Base-by-base conservation (phyloP, 192 early-diverging fungal species). In the Coemansia sp. region DNA sequence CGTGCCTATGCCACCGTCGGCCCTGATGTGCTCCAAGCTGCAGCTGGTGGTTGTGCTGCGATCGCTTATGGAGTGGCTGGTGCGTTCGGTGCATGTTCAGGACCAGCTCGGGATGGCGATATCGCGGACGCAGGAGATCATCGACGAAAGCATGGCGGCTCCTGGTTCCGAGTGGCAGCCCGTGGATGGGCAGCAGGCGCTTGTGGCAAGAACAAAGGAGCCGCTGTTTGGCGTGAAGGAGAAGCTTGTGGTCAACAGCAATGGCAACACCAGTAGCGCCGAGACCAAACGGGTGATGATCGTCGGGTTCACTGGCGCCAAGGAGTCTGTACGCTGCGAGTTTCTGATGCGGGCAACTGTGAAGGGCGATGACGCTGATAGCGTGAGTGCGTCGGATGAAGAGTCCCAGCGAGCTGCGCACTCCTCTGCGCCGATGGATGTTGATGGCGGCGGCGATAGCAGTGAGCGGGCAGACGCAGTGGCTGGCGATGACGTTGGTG, bases 1-100 rank as follows among this genome's bases (percentile, higher is more conserved):
- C 61, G 62, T 82, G 36, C 67, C 65, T 43, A 58, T 82, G 48
- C 74, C 79, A 59, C 79, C 79, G 0, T 63, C 79, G 1, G 79
- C 70, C 1, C 18, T 82, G 26, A 11, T 82, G 58, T 82, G 79
- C 59, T 45, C 74, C 8, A 37, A 55, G 6, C 11, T 72, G 26
- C 79, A 82, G 36, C 58, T 82, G 58, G 65, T 82, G 9, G 45
- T 71, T 2, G 63, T 76, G 37, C 32, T 82, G 61, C 71, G 79
- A 49, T 82, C 79, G 55, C 49, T 82, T 56, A 82, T 82, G 79
- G 69, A 70, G 22, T 82, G 79, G 79, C 66, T 82, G 8, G 67
- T 76, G 49, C 63, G 67, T 21, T 76, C 79, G 0, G 79, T 82
- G 26, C 70, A 82, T 62, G 67, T 82, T 15, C 64, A 66, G 21